Conservation (phyloP, 257 asterid species). For the Primulina eburnea region DNA sequence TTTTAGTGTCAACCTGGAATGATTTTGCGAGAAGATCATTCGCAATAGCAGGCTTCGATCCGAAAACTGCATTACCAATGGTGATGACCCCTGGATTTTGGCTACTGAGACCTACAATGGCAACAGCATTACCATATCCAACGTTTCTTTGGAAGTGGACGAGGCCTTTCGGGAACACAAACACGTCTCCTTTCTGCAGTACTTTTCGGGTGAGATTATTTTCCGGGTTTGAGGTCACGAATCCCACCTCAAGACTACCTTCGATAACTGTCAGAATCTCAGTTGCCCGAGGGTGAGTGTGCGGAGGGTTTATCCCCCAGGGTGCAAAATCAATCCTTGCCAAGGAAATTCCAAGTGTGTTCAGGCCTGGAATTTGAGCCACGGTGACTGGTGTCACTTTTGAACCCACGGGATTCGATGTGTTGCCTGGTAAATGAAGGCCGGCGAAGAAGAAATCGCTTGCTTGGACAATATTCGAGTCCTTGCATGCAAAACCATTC, state of each 20-base stretch:
- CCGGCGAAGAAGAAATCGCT: slow-evolving; percentile 8
- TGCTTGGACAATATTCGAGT: not conserved
- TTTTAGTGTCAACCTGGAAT: slow-evolving; percentile 1
- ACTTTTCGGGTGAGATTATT: not conserved
- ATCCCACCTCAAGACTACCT: not conserved
- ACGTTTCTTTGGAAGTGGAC: slow-evolving; percentile 3
- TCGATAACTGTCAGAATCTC: slow-evolving; percentile 2
- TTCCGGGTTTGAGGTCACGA: slow-evolving; percentile 7
- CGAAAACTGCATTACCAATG: not conserved
- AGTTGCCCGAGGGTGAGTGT: slow-evolving; percentile 8
- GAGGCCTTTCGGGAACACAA: slow-evolving; percentile 3
- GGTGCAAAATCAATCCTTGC: not conserved
- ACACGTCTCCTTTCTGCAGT: slow-evolving; percentile 1
- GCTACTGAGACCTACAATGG: not conserved
- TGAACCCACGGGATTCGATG: not conserved
- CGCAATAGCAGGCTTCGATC: slow-evolving; percentile 12
- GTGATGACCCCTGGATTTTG: slow-evolving; percentile 18
- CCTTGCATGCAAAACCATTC: slow-evolving; percentile 23
- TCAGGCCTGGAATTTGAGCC: slow-evolving; percentile 9
- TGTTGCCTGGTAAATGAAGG: not conserved
- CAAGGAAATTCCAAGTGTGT: slow-evolving; percentile 13
- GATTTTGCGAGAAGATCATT: slow-evolving; percentile 11
- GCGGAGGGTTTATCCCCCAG: slow-evolving; percentile 10
- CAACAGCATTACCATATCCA: slow-evolving; percentile 1
- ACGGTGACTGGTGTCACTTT: not conserved